Evolutionary conservation across 805 yeast genomes (phyloP), one percentile per base, ranked within the genome.

Genomic region (Wickerhamiella slavikovae): DNA sequence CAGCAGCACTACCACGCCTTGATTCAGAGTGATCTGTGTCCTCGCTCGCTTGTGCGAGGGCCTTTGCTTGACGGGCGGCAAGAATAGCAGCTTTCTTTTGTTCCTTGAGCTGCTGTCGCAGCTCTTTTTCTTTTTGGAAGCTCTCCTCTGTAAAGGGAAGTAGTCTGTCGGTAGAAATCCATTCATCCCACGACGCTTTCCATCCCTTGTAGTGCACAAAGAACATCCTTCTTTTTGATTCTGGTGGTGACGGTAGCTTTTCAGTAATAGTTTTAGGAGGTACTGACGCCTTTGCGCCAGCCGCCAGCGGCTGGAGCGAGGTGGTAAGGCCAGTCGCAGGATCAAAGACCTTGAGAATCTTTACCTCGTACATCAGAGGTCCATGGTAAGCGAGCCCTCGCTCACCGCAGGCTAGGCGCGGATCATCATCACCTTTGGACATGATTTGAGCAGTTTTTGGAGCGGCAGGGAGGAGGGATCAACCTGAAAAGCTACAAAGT

Each of bases 111-210:
- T 62, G 63, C 19, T 52, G 53, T 35, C 66, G 65, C 38, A 78
- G 51, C 36, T 66, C 71, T 38, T 69, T 66, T 49, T 73, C 78
- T 29, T 68, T 52, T 28, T 61, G 55, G 30, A 74, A 41, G 43
- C 76, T 80, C 38, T 74, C 92, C 18, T 68, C 72, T 29, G 64
- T 75, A 44, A 59, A 60, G 37, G 68, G 73, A 43, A 78, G 56
- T 4, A 85, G 63, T 21, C 96, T 55, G 23, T 67, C 71, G 5
- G 52, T 50, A 1, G 66, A 63, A 1, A 85, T 85, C 98, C 98
- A 85, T 50, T 85, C 98, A 47, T 85, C 96, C 93, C 94, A 85
- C 34, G 82, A 71, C 12, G 72, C 52, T 44, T 83, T 85, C 98
- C 98, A 85, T 3, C 98, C 96, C 40, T 73, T 75, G 51, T 85